A percentile compares a stretch with the other conserved stretches of the same genome.
Evolutionary conservation across 78 protist genomes (phyloP).

Genomic region (Bigelowiella natans): DNA sequence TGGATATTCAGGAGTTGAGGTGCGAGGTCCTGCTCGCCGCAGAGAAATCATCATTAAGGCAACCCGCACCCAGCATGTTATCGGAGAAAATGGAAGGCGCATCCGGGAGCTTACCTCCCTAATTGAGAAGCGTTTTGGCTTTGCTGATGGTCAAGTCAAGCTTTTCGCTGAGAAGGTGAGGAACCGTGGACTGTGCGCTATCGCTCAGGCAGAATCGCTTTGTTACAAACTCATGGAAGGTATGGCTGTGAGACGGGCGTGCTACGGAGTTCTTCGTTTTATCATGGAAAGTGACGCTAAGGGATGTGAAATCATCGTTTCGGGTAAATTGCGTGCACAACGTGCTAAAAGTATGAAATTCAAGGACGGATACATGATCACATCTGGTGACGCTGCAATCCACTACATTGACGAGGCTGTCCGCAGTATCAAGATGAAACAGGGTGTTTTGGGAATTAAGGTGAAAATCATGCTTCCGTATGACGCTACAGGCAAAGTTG

Average conservation of each 20-base stretch:
- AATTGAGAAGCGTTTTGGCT: conserved; percentile 94
- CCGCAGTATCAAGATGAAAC: conserved; percentile 79
- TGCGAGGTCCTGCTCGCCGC: conserved; percentile 80
- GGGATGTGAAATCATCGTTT: conserved; percentile 94
- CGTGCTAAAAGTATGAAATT: conserved; percentile 99
- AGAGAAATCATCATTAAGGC: conserved; percentile 98
- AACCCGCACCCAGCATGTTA: conserved; percentile 82
- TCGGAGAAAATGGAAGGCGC: conserved; percentile 92
- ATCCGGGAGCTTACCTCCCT: conserved; percentile 91
- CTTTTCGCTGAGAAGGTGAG: conserved; percentile 80
- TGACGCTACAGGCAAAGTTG: conserved; percentile 78
- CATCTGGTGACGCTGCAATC: conserved; percentile 77
- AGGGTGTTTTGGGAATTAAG: conserved; percentile 86
- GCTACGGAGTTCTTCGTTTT: conserved; percentile 94
- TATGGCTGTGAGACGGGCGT: conserved; percentile 65
- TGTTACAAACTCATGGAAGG: conserved; percentile 89
- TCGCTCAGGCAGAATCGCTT: conserved; percentile 98
- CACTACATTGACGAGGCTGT: conserved; percentile 78
- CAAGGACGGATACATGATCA: conserved; percentile 96
- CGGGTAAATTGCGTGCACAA: conserved; percentile 96
- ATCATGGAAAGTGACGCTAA: conserved; percentile 95
- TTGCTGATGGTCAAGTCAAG: conserved; percentile 75
- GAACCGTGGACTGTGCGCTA: conserved; percentile 95
- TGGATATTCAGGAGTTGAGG: conserved; percentile 86
- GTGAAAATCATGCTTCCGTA: conserved; percentile 94